Evolutionary conservation across 202 grass and related monocot genomes (phyloP).

Genomic region (Musa balbisiana): DNA sequence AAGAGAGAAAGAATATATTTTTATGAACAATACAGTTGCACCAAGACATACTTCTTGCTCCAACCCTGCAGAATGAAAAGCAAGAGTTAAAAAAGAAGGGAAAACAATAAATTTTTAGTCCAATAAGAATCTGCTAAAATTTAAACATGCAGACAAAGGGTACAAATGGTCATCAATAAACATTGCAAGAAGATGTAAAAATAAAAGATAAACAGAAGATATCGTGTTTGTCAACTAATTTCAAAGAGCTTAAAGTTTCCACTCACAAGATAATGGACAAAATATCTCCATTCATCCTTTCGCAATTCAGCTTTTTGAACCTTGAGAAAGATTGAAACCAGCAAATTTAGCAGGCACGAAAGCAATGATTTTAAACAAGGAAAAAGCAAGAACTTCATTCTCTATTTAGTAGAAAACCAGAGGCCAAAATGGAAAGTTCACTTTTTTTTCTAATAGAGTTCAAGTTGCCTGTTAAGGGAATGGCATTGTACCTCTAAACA

Average conservation of each 20-base stretch:
- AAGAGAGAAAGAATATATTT: slow-evolving; percentile 2
- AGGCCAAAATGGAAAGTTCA: background rate
- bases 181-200: background rate
- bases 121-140: background rate
- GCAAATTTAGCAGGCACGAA: background rate
- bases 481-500: too few species aligned
- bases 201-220: background rate
- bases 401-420: background rate
- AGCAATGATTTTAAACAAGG: background rate
- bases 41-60: slow-evolving; percentile 86
- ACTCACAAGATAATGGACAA: slow-evolving; percentile 90
- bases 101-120: background rate
- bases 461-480: too few species aligned
- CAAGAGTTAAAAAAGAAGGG: slow-evolving; percentile 13
- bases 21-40: background rate
- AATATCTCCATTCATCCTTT: slow-evolving; percentile 67
- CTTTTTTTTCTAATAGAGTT: background rate
- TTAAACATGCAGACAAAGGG: background rate
- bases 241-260: background rate
- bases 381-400: background rate
- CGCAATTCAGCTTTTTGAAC: slow-evolving; percentile 77
- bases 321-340: slow-evolving; percentile 26
- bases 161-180: too few species aligned
- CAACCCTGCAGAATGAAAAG: slow-evolving; percentile 65
- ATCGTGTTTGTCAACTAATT: background rate